Percentiles rank a stretch among this genome's conserved stretches.
Evolutionary conservation across 1,139 yeast genomes (phyloP).

Genomic region (Protomyces gravidus): DNA sequence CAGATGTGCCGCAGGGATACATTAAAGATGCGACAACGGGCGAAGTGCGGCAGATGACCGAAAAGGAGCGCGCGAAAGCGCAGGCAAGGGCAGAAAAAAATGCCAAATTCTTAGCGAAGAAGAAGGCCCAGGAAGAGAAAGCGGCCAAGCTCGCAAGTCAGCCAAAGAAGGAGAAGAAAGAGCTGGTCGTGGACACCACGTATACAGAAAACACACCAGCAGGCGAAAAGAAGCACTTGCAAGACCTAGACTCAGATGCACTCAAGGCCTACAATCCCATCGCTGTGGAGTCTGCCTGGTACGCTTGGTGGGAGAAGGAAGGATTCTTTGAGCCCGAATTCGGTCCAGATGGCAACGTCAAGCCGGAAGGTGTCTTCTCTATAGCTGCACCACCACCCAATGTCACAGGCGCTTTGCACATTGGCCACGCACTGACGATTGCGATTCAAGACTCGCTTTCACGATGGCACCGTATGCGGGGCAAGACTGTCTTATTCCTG

Average conservation of each 20-base stretch:
- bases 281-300: slow-evolving; percentile 96
- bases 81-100: slow-evolving; percentile 93
- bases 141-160: slow-evolving; percentile 42
- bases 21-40: slow-evolving; percentile 23
- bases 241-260: slow-evolving; percentile 83
- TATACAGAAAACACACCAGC: slow-evolving; percentile 75
- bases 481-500: slow-evolving; percentile 83
- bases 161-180: slow-evolving; percentile 53
- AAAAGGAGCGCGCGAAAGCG: slow-evolving; percentile 66
- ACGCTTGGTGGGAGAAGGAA: slow-evolving; percentile 91
- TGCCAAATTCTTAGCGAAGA: slow-evolving; percentile 90
- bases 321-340: slow-evolving; percentile 87
- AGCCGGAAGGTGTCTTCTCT: slow-evolving; percentile 77
- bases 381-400: slow-evolving; percentile 99
- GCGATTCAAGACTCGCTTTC: slow-evolving; percentile 90
- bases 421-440: slow-evolving; percentile 96
- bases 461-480: slow-evolving; percentile 95
- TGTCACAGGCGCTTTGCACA: slow-evolving; percentile 97
- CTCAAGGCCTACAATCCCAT: slow-evolving; percentile 90
- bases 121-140: slow-evolving; percentile 66
- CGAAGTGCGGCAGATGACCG: slow-evolving; percentile 27
- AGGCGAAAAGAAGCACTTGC: slow-evolving; percentile 85
- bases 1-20: slow-evolving; percentile 20
- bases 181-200: slow-evolving; percentile 51
- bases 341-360: slow-evolving; percentile 64